Percentiles rank a stretch among this genome's conserved stretches.
These are phyloP conservation scores for Geotrichum bryndzae DNA, from an alignment of 1,139 yeast species.

Conservation along the genomic window DNA sequence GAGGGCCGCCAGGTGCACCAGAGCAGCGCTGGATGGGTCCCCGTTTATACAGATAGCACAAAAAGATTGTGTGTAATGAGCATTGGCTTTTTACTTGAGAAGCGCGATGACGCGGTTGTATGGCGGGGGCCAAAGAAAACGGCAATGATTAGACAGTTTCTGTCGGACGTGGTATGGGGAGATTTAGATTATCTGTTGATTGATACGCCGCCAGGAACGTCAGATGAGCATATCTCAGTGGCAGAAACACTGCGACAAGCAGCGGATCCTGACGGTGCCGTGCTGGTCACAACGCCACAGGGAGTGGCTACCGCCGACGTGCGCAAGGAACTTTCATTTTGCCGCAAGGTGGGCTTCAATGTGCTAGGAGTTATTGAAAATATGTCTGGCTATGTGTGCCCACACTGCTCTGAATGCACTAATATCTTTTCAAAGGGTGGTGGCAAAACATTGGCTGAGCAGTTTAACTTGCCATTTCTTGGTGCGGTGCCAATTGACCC, in stretches of 20 bases:
- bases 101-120: constrained; percentile 84
- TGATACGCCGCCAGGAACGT: constrained; percentile 98
- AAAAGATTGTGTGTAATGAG: constrained; percentile 58
- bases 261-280: constrained; percentile 82
- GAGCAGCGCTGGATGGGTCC: constrained; percentile 84
- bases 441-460: constrained; percentile 64
- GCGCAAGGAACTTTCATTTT: constrained; percentile 85
- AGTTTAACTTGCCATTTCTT: constrained; percentile 57
- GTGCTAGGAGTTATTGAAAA: constrained; percentile 88
- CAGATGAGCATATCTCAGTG: constrained; percentile 95
- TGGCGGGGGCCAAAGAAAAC: constrained; percentile 99
- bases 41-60: constrained; percentile 50
- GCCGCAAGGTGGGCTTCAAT: constrained; percentile 74
- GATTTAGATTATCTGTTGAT: constrained; percentile 72
- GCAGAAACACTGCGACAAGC: constrained; percentile 80
- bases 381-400: constrained; percentile 96
- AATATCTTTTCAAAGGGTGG: constrained; percentile 92
- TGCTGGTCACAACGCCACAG: constrained; percentile 95
- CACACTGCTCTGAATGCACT: constrained; percentile 80
- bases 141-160: constrained; percentile 92
- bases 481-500: constrained; percentile 95
- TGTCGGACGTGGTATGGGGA: constrained; percentile 90
- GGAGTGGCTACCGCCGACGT: constrained; percentile 90
- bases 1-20: constrained; percentile 78
- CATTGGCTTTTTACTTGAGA: constrained; percentile 78